phyloP scores from a whole-genome alignment of 2,329 filamentous ascomycete species.

The Hypomyces perniciosus region DNA sequence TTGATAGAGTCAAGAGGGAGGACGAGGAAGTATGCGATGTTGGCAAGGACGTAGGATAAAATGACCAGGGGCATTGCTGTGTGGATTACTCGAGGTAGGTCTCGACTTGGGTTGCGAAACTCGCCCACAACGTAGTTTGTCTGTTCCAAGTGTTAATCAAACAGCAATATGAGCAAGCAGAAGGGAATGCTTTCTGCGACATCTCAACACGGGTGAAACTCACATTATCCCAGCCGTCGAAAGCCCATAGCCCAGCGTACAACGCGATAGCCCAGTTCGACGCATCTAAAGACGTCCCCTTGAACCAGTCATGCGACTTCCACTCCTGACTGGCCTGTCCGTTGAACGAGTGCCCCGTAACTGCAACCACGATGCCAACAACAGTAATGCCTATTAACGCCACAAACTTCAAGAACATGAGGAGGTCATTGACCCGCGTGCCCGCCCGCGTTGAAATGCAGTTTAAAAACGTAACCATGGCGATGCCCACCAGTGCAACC shows the following conservation, averaged over 20 bases:
- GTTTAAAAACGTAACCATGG: slow-evolving; percentile 76
- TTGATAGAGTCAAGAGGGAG: slow-evolving; percentile 76
- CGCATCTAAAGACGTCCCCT: slow-evolving; percentile 70
- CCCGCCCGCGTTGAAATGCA: slow-evolving; percentile 85
- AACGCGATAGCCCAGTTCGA: slow-evolving; percentile 90
- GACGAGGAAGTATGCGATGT: slow-evolving; percentile 90
- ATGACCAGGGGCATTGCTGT: slow-evolving; percentile 95
- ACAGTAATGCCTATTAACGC: slow-evolving; percentile 82
- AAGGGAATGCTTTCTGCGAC: background rate
- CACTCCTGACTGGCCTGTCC: slow-evolving; percentile 75
- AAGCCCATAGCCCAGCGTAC: slow-evolving; percentile 95
- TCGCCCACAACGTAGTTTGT: slow-evolving; percentile 98
- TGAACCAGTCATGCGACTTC: slow-evolving; percentile 85
- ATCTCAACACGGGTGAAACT: slow-evolving; percentile 28
- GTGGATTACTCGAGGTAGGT: slow-evolving; percentile 91
- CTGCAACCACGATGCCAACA: slow-evolving; percentile 81
- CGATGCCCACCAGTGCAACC: slow-evolving; percentile 71
- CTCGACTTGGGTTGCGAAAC: slow-evolving; percentile 83
- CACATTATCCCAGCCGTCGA: slow-evolving; percentile 98
- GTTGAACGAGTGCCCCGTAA: slow-evolving; percentile 73
- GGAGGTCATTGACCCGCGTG: slow-evolving; percentile 79
- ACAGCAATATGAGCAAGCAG: background rate
- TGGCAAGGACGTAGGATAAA: slow-evolving; percentile 80
- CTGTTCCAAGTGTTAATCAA: slow-evolving; percentile 37
- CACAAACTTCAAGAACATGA: slow-evolving; percentile 97